phyloP scores from a whole-genome alignment of 2,329 filamentous ascomycete genomes.

The Arthrobotrys sphaeroides region DNA sequence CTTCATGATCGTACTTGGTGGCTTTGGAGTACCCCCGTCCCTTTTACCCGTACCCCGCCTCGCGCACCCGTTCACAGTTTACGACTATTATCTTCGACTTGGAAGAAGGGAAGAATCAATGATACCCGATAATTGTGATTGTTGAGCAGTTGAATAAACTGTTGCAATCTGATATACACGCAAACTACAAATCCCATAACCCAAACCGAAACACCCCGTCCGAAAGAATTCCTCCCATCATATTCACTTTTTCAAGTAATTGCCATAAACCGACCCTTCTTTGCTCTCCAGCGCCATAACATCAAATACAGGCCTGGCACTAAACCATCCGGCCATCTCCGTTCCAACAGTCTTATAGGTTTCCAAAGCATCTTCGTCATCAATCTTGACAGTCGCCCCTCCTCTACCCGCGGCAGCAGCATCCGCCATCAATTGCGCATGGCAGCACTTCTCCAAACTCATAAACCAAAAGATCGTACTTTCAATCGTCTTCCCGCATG shows the following conservation, averaged over 20 bases:
- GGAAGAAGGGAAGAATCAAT: too few species aligned
- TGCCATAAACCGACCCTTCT: slow-evolving; percentile 64
- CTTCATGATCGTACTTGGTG: slow-evolving; percentile 13
- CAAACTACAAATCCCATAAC: not conserved
- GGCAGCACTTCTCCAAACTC: slow-evolving; percentile 61
- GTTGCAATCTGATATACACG: not conserved
- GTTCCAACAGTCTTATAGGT: slow-evolving; percentile 74
- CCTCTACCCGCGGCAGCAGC: slow-evolving; percentile 72
- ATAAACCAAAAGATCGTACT: slow-evolving; percentile 68
- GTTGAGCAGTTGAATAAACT: too few species aligned
- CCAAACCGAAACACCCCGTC: slow-evolving; percentile 9
- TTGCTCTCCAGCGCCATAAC: slow-evolving; percentile 66
- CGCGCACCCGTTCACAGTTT: too few species aligned
- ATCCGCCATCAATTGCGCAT: slow-evolving; percentile 66
- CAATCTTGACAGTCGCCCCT: slow-evolving; percentile 72
- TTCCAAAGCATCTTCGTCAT: slow-evolving; percentile 73
- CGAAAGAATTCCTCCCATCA: not conserved
- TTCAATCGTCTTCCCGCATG: slow-evolving; percentile 66
- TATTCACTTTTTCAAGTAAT: slow-evolving; percentile 21
- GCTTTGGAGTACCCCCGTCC: too few species aligned
- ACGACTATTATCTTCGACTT: too few species aligned
- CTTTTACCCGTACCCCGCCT: too few species aligned
- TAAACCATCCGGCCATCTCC: slow-evolving; percentile 73
- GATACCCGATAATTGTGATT: too few species aligned
- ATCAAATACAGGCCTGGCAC: slow-evolving; percentile 76